Evolutionary conservation across 2,329 filamentous ascomycete species (phyloP).

Genomic region (Lachnellula subtilissima): DNA sequence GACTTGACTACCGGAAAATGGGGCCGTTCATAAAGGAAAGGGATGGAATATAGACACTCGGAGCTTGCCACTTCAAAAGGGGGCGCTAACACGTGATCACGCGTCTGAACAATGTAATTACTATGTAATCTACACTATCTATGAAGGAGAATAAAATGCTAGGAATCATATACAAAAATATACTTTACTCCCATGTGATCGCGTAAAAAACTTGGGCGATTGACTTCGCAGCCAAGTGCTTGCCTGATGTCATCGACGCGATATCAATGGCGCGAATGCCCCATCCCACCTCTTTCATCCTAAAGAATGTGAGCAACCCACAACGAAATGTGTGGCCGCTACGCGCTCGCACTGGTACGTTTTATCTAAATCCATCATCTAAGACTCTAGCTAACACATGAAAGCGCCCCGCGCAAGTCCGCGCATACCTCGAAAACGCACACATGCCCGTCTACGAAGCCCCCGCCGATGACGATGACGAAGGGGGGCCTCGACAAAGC

Average conservation of each 20-base stretch:
- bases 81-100: too few relatives aligned
- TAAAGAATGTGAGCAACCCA: conserved; percentile 1
- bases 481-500: conserved; percentile 57
- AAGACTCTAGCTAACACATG: neutral
- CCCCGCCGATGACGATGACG: conserved; percentile 60
- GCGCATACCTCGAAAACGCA: conserved; percentile 66
- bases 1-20: too few relatives aligned
- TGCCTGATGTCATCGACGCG: conserved; percentile 5
- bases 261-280: conserved; percentile 1
- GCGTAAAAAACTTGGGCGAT: too few relatives aligned
- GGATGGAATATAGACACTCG: too few relatives aligned
- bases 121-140: too few relatives aligned
- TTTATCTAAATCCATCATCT: neutral
- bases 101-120: too few relatives aligned
- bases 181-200: too few relatives aligned
- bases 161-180: too few relatives aligned
- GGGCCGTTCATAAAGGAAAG: too few relatives aligned
- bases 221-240: neutral
- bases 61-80: too few relatives aligned
- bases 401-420: conserved; percentile 72
- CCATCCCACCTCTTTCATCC: neutral
- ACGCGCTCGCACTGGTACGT: conserved; percentile 29
- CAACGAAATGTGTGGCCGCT: conserved; percentile 31
- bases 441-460: conserved; percentile 68
- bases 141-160: too few relatives aligned